Evolutionary conservation across 2,329 filamentous ascomycete species (phyloP), one percentile per base, ranked within the genome.

Genomic region (Aureobasidium sp.): DNA sequence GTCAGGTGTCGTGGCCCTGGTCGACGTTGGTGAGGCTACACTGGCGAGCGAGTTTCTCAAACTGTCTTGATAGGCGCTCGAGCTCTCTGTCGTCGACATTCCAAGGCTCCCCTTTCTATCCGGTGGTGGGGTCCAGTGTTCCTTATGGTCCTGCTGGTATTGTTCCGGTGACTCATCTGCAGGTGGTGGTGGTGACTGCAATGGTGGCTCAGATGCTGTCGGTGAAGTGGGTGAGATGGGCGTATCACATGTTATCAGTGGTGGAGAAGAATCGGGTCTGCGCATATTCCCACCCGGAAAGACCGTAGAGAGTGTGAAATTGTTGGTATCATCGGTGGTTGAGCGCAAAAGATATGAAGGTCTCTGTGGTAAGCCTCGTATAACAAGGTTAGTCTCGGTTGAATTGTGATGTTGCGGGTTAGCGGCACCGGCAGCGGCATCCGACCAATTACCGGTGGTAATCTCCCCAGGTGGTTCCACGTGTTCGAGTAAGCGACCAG

Each of bases 1-100:
- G 67, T 96, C 91, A 1, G 91, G 91, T 0, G 91, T 96, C 0
- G 91, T 96, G 17, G 91, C 92, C 61, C 92, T 81, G 2, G 92
- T 97, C 1, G 92, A 96, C 0, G 85, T 86, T 70, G 88, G 87
- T 1, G 93, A 97, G 1, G 91, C 73, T 33, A 90, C 80, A 72
- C 90, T 96, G 52, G 84, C 83, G 69, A 92, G 90, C 0, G 91
- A 96, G 68, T 91, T 88, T 35, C 89, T 86, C 61, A 81, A 75
- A 68, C 80, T 83, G 77, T 87, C 91, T 57, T 87, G 79, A 68
- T 88, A 92, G 3, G 90, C 92, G 72, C 86, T 90, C 68, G 83
- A 88, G 64, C 89, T 93, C 60, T 88, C 90, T 22, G 86, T 85
- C 70, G 88, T 92, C 2, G 88, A 91, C 8, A 86, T 84, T 42